These are phyloP conservation scores for Camellia japonica DNA, from an alignment of 148 eudicot species.

Conservation along the genomic window DNA sequence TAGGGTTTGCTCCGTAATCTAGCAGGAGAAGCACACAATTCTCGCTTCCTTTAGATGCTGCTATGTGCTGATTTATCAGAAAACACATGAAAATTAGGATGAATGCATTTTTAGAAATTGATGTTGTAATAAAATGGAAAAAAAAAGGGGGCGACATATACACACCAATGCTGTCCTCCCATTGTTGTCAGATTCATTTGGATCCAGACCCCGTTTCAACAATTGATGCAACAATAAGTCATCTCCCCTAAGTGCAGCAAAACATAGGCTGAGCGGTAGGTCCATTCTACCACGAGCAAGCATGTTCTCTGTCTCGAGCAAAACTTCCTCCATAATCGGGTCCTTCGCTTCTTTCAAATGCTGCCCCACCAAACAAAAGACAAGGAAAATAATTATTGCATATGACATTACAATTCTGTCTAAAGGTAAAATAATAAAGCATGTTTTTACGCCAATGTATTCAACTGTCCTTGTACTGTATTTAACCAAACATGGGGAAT, in stretches of 20 bases:
- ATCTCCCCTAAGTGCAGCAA: slow-evolving; percentile 69
- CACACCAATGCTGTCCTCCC: slow-evolving; percentile 82
- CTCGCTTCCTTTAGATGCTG: slow-evolving; percentile 75
- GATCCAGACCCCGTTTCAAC: slow-evolving; percentile 77
- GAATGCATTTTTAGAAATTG: background rate
- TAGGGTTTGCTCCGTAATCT: slow-evolving; percentile 83
- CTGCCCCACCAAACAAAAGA: slow-evolving; percentile 29
- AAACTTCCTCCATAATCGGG: slow-evolving; percentile 59
- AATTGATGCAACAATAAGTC: slow-evolving; percentile 56
- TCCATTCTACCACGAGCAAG: slow-evolving; percentile 75
- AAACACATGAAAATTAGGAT: background rate
- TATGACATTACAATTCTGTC: too few species aligned
- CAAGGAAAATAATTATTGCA: too few species aligned
- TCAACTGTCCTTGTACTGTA: too few species aligned
- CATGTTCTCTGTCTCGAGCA: slow-evolving; percentile 72
- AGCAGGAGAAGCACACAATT: slow-evolving; percentile 78
- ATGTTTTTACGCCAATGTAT: too few species aligned
- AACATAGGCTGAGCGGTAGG: slow-evolving; percentile 71
- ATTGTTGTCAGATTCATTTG: slow-evolving; percentile 80
- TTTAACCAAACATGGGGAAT: too few species aligned
- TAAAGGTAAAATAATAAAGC: too few species aligned
- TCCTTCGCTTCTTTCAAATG: slow-evolving; percentile 57
- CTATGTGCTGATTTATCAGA: slow-evolving; percentile 62
- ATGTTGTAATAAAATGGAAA: background rate
- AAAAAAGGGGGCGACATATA: background rate